These are phyloP conservation scores for Kwoniella mangroviensis DNA, from an alignment of 768 basidiomycete species.

Conservation along the genomic window DNA sequence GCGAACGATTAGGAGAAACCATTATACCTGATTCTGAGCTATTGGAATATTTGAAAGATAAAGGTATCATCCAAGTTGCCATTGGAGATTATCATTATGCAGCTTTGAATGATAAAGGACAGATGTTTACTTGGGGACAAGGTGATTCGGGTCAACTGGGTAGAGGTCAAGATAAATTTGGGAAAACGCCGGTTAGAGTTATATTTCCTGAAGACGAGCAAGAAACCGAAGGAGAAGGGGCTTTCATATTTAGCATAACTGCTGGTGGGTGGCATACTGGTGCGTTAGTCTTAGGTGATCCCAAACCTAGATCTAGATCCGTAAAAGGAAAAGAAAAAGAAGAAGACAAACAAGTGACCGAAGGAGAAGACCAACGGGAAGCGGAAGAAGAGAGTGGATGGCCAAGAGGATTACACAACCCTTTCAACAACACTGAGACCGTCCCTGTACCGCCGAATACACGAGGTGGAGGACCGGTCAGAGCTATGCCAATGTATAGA, in stretches of 20 bases:
- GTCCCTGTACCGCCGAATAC: not conserved
- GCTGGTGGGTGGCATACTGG: constrained; percentile 93
- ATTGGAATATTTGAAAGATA: constrained; percentile 74
- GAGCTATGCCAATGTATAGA: constrained; percentile 25
- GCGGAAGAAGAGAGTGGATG: not conserved
- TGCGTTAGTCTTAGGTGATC: constrained; percentile 72
- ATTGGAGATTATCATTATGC: constrained; percentile 92
- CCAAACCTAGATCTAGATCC: not conserved
- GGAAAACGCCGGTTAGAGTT: constrained; percentile 52
- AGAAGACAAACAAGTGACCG: not conserved
- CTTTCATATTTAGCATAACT: constrained; percentile 78
- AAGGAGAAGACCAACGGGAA: not conserved
- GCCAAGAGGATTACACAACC: not conserved
- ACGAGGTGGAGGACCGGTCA: constrained; percentile 2
- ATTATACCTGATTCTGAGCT: constrained; percentile 63
- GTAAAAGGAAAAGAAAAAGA: not conserved
- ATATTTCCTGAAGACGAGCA: constrained; percentile 46
- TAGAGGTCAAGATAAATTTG: constrained; percentile 68
- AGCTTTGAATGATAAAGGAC: constrained; percentile 77
- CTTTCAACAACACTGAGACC: not conserved
- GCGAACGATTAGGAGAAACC: constrained; percentile 47
- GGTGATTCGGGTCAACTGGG: constrained; percentile 82
- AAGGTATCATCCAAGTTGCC: constrained; percentile 79
- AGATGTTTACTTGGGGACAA: constrained; percentile 78
- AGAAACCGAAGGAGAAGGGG: constrained; percentile 50